A percentile compares a stretch with the other conserved stretches of the same genome.
phyloP scores from a whole-genome alignment of 345 rosid species.

The Rhodamnia argentea region DNA sequence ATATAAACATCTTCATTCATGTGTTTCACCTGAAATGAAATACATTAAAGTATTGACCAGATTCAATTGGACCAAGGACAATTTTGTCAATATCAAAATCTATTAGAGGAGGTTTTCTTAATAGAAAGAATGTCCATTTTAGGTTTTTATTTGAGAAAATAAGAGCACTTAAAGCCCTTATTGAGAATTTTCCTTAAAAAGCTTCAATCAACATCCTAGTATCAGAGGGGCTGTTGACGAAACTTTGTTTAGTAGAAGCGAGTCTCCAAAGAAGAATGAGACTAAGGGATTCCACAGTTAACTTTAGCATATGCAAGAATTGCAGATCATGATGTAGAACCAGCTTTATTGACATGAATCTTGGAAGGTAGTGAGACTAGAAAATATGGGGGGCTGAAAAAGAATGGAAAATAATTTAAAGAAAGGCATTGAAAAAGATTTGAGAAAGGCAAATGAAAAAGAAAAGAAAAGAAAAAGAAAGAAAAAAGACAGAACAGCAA shows the following conservation, averaged over 20 bases:
- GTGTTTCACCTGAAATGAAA: too few relatives aligned
- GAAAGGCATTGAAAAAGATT: background rate
- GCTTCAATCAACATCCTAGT: background rate
- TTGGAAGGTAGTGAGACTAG: conserved; percentile 12
- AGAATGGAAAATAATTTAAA: background rate
- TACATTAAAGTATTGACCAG: too few relatives aligned
- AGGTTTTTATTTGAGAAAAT: too few relatives aligned
- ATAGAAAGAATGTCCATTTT: too few relatives aligned
- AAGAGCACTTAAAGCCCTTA: too few relatives aligned
- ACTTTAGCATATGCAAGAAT: background rate
- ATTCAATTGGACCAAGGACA: too few relatives aligned
- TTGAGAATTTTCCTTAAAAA: too few relatives aligned
- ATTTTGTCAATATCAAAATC: too few relatives aligned
- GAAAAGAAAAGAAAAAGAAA: background rate
- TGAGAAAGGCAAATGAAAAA: background rate
- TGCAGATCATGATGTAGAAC: background rate
- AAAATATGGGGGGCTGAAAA: background rate
- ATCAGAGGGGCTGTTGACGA: background rate
- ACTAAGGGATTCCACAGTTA: background rate
- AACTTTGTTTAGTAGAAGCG: background rate
- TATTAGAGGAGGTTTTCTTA: too few relatives aligned
- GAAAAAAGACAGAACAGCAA: background rate
- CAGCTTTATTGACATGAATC: conserved; percentile 7
- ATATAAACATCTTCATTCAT: too few relatives aligned
- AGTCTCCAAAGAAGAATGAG: background rate